These are phyloP conservation scores for Panicum miliaceum DNA, from an alignment of 176 grass and related monocot species.

Conservation along the genomic window DNA sequence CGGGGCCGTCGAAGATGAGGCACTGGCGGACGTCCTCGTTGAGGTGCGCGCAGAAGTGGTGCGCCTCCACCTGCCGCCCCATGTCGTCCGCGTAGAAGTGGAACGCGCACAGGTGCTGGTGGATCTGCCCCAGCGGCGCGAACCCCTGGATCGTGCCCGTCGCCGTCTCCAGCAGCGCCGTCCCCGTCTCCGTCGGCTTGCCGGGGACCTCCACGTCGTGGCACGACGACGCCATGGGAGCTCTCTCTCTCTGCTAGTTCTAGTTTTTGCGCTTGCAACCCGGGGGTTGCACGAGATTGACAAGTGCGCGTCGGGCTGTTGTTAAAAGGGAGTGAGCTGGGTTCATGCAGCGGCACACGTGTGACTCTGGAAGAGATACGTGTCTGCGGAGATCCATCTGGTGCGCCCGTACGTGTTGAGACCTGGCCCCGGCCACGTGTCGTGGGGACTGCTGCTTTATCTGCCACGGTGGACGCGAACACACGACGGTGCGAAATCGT, in stretches of 20 bases:
- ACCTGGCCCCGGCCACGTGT: background rate
- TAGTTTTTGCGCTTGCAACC: too few species aligned
- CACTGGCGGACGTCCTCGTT: conserved; percentile 89
- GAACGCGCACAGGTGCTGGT: conserved; percentile 93
- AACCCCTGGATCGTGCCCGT: conserved; percentile 78
- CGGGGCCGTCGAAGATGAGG: conserved; percentile 74
- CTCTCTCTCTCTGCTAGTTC: fast-evolving
- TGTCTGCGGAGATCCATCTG: background rate
- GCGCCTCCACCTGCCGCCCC: conserved; percentile 81
- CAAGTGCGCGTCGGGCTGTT: background rate
- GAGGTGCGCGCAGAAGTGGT: conserved; percentile 84
- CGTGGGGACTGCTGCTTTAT: background rate
- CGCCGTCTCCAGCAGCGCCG: conserved; percentile 72
- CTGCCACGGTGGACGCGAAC: too few species aligned
- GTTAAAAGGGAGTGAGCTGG: background rate
- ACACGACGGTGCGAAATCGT: too few species aligned
- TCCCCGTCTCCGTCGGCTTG: conserved; percentile 65
- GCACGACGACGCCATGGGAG: conserved; percentile 49
- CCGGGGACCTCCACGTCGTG: conserved; percentile 61
- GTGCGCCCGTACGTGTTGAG: background rate
- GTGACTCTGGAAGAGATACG: conserved; percentile 14
- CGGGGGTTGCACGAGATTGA: background rate
- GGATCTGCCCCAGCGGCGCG: conserved; percentile 70
- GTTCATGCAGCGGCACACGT: conserved; percentile 42
- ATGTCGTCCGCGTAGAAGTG: conserved; percentile 91